These are phyloP conservation scores for Fusarium abutilonis DNA, from an alignment of 2,329 filamentous ascomycete genomes.

Conservation along the genomic window DNA sequence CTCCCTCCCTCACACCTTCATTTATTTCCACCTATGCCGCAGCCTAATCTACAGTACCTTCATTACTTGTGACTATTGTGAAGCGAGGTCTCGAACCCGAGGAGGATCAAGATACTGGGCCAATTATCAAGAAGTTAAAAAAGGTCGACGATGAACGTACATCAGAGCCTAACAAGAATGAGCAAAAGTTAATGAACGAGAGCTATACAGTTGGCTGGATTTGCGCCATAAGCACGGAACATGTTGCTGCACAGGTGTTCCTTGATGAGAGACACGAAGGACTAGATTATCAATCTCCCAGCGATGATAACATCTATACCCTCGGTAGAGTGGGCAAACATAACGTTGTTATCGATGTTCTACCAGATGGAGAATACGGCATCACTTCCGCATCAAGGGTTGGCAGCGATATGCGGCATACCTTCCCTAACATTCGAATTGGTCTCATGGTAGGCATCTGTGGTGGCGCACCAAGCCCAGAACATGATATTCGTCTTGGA, in stretches of 20 bases:
- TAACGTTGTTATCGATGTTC: conserved; percentile 4
- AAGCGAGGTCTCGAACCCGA: background rate
- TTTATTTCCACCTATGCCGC: background rate
- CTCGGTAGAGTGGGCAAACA: background rate
- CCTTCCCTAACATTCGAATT: background rate
- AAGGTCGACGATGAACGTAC: background rate
- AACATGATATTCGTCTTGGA: background rate
- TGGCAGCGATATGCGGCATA: background rate
- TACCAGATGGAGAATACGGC: background rate
- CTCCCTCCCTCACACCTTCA: background rate
- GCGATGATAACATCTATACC: conserved; percentile 9
- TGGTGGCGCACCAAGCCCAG: conserved; percentile 1
- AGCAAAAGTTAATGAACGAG: background rate
- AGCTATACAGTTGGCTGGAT: conserved; percentile 5
- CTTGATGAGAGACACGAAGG: background rate
- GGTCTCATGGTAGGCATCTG: conserved; percentile 15
- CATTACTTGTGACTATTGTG: background rate
- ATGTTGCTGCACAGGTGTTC: background rate
- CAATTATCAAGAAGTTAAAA: background rate
- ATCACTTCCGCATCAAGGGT: background rate
- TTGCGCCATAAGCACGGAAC: background rate
- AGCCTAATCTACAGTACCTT: background rate
- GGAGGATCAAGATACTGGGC: background rate
- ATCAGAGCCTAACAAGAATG: background rate
- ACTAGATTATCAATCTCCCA: background rate